These are phyloP conservation scores for Phaeosphaeriaceae sp. DNA, from an alignment of 2,329 filamentous ascomycete genomes.

Conservation along the genomic window DNA sequence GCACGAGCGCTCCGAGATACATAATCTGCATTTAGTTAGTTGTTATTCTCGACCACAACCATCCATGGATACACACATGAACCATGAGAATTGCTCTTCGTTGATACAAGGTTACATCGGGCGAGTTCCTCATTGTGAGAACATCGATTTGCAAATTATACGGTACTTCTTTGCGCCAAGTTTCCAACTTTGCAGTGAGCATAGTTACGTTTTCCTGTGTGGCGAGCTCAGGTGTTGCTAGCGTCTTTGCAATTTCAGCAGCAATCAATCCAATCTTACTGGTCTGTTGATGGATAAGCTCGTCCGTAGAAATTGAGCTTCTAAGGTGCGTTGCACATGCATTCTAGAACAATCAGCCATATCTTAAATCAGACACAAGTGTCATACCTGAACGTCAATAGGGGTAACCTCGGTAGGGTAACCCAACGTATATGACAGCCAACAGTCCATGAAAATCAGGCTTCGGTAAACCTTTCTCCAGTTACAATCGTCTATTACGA, in stretches of 20 bases:
- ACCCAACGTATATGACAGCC: constrained; percentile 48
- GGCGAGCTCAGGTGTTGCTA: constrained; percentile 37
- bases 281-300: constrained; percentile 43
- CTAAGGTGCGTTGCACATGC: constrained; percentile 22
- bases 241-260: constrained; percentile 43
- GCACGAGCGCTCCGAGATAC: constrained; percentile 46
- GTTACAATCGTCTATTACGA: constrained; percentile 14
- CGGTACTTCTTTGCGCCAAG: constrained; percentile 44
- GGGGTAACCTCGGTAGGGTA: constrained; percentile 41
- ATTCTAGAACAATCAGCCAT: constrained; percentile 29
- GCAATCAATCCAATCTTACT: constrained; percentile 46
- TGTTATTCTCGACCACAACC: constrained; percentile 3
- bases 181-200: constrained; percentile 41
- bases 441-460: constrained; percentile 49
- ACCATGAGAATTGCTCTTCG: constrained; percentile 46
- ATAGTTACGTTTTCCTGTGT: constrained; percentile 37
- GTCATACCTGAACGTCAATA: constrained; percentile 37
- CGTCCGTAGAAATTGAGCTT: constrained; percentile 30
- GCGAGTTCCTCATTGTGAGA: constrained; percentile 32
- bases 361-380: not conserved
- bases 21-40: constrained; percentile 35
- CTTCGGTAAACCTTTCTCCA: constrained; percentile 43
- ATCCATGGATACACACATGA: constrained; percentile 28
- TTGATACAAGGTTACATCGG: constrained; percentile 38
- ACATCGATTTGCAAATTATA: constrained; percentile 36